Base-by-base conservation (phyloP, 1,139 yeast genomes). In the Casaregolazyma suthepensis region DNA sequence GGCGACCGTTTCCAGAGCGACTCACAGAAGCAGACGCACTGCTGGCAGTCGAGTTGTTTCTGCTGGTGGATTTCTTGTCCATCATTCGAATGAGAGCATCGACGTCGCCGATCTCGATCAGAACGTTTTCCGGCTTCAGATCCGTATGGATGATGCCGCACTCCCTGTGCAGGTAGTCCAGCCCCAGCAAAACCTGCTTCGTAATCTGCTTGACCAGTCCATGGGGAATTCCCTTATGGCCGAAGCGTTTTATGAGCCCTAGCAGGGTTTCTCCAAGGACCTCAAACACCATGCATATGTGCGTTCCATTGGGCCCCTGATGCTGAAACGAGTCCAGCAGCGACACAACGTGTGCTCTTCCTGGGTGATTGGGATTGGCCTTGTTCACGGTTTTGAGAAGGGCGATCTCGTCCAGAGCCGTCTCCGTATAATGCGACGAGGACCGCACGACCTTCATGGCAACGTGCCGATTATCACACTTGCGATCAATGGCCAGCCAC, bases 111-210 rank as follows among this genome's bases (percentile, higher is more conserved):
- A 88, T 84, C 63, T 86, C 90, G 50, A 88, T 78, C 58, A 89
- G 72, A n/a, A 89, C 85, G 66, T 89, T 89, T 67, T 89, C 96
- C 0, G 96, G 96, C 68, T 89, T 89, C 57, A 89, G 74, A 65
- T 89, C 96, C 0, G 96, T 89, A 70, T 89, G 96, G 56, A 89
- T 86, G 38, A 89, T 84, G n/a, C 96, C 96, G 69, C 96, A 87
- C 61, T 80, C 84, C 46, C 93, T 73, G 66, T 89, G 96, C 59
- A 89, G 72, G 66, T 85, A 88, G 68, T 89, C 96, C 58, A 87
- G 73, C 0, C 93, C 89, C 19, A 85, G 74, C 52, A 88, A 71
- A 43, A 88, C 77, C 68, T 89, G 96, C 60, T 83, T 84, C 7
- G 94, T 82, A 51, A 89, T 85, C 67, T 85, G 94, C 68, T 88